Evolutionary conservation across 176 grass and related monocot species (phyloP).

Genomic region (Guadua angustifolia): DNA sequence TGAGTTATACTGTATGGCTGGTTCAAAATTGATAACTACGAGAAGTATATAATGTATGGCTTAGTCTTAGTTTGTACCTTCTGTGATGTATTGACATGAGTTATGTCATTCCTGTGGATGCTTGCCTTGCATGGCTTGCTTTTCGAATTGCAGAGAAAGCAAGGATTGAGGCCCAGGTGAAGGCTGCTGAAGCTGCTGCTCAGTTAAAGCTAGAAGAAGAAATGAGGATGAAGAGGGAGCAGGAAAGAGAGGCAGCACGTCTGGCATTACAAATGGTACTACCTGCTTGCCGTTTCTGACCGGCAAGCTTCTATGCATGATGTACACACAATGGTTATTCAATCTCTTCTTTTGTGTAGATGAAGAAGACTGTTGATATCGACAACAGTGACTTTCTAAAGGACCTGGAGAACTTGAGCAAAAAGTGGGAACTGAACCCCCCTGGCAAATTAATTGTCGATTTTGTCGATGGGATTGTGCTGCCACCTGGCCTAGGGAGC

Average conservation of each 20-base stretch:
- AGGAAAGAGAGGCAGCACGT: slow-evolving; percentile 81
- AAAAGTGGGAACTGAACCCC: slow-evolving; percentile 42
- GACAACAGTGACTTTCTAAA: slow-evolving; percentile 74
- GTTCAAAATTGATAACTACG: background rate
- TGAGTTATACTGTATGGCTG: background rate
- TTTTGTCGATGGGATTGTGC: slow-evolving; percentile 53
- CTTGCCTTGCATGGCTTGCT: slow-evolving; percentile 2
- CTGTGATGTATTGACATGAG: background rate
- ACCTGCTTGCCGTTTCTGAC: slow-evolving; percentile 9
- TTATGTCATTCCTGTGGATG: slow-evolving; percentile 16
- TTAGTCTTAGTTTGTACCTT: background rate
- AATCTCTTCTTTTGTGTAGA: slow-evolving; percentile 48
- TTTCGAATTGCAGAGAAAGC: slow-evolving; percentile 63
- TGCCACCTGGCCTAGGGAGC: slow-evolving; percentile 49
- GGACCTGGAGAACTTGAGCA: slow-evolving; percentile 64
- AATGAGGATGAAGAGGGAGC: slow-evolving; percentile 60
- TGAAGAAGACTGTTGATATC: slow-evolving; percentile 91
- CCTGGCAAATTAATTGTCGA: slow-evolving; percentile 46
- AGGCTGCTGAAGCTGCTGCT: slow-evolving; percentile 67
- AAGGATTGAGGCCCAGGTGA: slow-evolving; percentile 81
- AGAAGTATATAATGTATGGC: background rate
- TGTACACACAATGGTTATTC: slow-evolving; percentile 13
- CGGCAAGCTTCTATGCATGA: slow-evolving; percentile 31
- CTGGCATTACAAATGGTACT: slow-evolving; percentile 68
- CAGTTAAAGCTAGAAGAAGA: slow-evolving; percentile 67